Percentiles rank a stretch among this genome's conserved stretches.
Conservation (phyloP, 495 filamentous ascomycete species). For the Tetracladium setigerum region DNA sequence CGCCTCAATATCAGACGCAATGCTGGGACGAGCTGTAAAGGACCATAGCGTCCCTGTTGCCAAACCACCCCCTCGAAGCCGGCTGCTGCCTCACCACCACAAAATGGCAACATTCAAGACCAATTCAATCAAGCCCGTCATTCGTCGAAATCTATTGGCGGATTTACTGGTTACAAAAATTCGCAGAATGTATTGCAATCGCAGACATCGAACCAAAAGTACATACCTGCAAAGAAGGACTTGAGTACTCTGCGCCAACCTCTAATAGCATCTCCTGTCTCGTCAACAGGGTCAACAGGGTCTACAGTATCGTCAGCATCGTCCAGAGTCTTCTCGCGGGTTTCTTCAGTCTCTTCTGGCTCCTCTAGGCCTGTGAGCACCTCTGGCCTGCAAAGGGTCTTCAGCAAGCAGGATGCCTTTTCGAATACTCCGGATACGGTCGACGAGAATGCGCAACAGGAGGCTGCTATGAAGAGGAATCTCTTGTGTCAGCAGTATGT, state of each 20-base stretch:
- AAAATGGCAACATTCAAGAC: conserved; percentile 24
- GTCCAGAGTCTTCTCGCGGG: not conserved
- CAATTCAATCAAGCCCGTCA: conserved; percentile 20
- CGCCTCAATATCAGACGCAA: conserved; percentile 26
- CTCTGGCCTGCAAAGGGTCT: conserved; percentile 30
- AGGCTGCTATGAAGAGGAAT: conserved; percentile 9
- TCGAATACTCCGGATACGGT: conserved; percentile 25
- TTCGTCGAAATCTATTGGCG: conserved; percentile 17
- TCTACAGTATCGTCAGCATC: not conserved
- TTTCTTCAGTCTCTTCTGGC: not conserved
- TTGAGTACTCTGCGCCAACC: too few species aligned
- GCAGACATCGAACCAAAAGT: too few species aligned
- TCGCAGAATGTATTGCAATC: conserved; percentile 4
- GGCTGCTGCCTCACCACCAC: conserved; percentile 36
- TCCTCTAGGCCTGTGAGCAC: not conserved
- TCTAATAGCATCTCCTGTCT: conserved; percentile 1
- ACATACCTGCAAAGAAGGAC: too few species aligned
- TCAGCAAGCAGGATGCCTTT: conserved; percentile 34
- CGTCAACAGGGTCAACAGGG: conserved; percentile 4
- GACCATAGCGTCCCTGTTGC: conserved; percentile 20
- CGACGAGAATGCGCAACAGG: conserved; percentile 9
- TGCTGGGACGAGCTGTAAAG: conserved; percentile 31
- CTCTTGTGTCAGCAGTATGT: conserved; percentile 23
- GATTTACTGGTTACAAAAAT: conserved; percentile 16
- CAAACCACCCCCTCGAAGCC: conserved; percentile 32